Conservation (phyloP, 1,139 yeast species). For the Lodderomyces margitis region DNA sequence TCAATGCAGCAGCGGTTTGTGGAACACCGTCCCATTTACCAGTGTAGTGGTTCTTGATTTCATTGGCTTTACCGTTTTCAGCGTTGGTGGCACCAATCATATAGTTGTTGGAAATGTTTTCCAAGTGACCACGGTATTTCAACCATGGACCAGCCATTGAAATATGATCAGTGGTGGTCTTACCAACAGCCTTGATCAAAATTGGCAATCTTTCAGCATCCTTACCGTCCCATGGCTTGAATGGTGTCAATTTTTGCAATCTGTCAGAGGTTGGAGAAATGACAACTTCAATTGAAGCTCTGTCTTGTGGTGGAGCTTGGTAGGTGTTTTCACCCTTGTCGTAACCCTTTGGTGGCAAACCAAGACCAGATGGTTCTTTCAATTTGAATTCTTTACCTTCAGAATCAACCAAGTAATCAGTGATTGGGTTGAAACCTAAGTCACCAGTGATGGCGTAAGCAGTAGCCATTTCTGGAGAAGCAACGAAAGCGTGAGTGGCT, state of each 20-base stretch:
- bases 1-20: conserved; percentile 92
- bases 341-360: conserved; percentile 91
- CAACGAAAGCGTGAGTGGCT: conserved; percentile 95
- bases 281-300: conserved; percentile 69
- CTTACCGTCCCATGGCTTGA: conserved; percentile 87
- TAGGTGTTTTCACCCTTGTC: conserved; percentile 94
- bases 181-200: conserved; percentile 94
- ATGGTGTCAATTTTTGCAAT: conserved; percentile 51
- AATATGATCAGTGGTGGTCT: conserved; percentile 98
- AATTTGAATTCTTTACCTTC: conserved; percentile 96
- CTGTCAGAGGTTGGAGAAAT: conserved; percentile 79
- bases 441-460: conserved; percentile 98
- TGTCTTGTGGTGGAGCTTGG: conserved; percentile 95
- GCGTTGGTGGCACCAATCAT: conserved; percentile 99
- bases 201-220: conserved; percentile 88
- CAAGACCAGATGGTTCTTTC: conserved; percentile 85
- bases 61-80: conserved; percentile 94
- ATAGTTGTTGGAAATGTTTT: conserved; percentile 97
- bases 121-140: conserved; percentile 99
- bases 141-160: conserved; percentile 99
- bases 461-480: conserved; percentile 96
- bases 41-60: conserved; percentile 83
- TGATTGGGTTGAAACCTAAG: conserved; percentile 96
- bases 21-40: conserved; percentile 96
- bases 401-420: conserved; percentile 90